phyloP scores from a whole-genome alignment of 176 grass and related monocot genomes.

The Pontederia paniculata region DNA sequence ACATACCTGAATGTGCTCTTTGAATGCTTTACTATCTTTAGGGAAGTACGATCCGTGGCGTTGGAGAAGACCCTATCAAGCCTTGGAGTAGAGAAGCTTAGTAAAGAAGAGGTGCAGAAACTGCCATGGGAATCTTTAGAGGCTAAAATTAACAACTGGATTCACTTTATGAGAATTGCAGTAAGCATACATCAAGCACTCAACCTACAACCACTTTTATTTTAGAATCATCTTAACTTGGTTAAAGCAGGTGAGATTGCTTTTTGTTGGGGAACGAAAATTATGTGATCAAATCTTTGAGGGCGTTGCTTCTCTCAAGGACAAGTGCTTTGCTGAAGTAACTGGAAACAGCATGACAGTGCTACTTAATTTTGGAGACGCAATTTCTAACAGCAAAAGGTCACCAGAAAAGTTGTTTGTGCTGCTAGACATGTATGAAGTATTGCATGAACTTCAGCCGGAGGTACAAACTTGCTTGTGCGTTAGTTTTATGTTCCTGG shows the following conservation, averaged over 20 bases:
- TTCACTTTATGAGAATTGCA: slow-evolving; percentile 95
- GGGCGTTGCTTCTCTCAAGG: slow-evolving; percentile 63
- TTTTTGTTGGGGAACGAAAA: slow-evolving; percentile 78
- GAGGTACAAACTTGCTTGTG: slow-evolving; percentile 35
- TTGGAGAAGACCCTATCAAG: slow-evolving; percentile 85
- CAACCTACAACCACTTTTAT: slow-evolving; percentile 10
- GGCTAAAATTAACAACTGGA: slow-evolving; percentile 93
- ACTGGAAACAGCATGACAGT: slow-evolving; percentile 71
- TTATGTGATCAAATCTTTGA: slow-evolving; percentile 94
- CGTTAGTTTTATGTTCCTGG: not conserved
- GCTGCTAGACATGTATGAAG: slow-evolving; percentile 95
- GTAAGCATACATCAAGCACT: slow-evolving; percentile 29
- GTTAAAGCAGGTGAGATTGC: slow-evolving; percentile 77
- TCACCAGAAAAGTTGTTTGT: slow-evolving; percentile 94
- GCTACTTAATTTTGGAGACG: slow-evolving; percentile 94
- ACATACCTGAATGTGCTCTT: slow-evolving; percentile 1
- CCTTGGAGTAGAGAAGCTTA: slow-evolving; percentile 92
- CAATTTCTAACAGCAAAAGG: slow-evolving; percentile 92
- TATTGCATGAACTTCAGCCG: slow-evolving; percentile 90
- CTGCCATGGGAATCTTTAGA: slow-evolving; percentile 89
- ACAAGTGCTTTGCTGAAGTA: slow-evolving; percentile 81
- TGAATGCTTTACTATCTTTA: slow-evolving; percentile 13
- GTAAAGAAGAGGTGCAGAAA: slow-evolving; percentile 96
- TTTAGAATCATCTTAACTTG: slow-evolving; percentile 18
- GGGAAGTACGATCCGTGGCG: slow-evolving; percentile 65